Conservation (phyloP, 2,329 filamentous ascomycete genomes). For the Curvularia verruculosa region DNA sequence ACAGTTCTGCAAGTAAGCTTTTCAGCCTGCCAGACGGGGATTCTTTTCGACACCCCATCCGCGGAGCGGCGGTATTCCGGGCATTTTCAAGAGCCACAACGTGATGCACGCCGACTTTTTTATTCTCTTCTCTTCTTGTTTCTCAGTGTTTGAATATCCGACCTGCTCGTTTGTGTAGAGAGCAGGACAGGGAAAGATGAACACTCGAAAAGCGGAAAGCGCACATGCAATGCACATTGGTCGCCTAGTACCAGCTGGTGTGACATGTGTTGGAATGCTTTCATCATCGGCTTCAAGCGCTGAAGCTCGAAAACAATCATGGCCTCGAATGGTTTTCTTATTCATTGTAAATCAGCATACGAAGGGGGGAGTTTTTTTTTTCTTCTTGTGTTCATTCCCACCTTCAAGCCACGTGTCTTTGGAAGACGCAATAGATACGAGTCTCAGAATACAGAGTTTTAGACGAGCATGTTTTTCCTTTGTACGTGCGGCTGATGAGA, state of each 20-base stretch:
- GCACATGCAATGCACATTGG: not conserved
- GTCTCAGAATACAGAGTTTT: not conserved
- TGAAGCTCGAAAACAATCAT: conserved; percentile 33
- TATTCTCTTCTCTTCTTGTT: not conserved
- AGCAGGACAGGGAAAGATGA: not conserved
- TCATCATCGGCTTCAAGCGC: conserved; percentile 40
- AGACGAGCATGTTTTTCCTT: not conserved
- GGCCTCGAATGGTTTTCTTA: not conserved
- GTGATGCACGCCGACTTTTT: not conserved
- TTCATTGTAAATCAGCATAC: not conserved
- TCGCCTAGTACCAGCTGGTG: not conserved
- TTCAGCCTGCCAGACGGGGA: not conserved
- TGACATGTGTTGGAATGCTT: not conserved
- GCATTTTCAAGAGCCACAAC: not conserved
- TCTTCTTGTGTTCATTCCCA: not conserved
- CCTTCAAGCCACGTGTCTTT: not conserved
- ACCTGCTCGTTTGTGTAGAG: not conserved
- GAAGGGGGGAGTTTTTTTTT: not conserved
- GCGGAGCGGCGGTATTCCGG: not conserved
- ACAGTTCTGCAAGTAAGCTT: not conserved
- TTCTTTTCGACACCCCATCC: not conserved
- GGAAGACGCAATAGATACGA: not conserved
- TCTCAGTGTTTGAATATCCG: not conserved
- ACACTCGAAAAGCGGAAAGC: not conserved
- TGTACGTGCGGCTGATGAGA: not conserved